Evolutionary conservation across 2,329 filamentous ascomycete species (phyloP).

Genomic region (Dothideomycetidae sp.): DNA sequence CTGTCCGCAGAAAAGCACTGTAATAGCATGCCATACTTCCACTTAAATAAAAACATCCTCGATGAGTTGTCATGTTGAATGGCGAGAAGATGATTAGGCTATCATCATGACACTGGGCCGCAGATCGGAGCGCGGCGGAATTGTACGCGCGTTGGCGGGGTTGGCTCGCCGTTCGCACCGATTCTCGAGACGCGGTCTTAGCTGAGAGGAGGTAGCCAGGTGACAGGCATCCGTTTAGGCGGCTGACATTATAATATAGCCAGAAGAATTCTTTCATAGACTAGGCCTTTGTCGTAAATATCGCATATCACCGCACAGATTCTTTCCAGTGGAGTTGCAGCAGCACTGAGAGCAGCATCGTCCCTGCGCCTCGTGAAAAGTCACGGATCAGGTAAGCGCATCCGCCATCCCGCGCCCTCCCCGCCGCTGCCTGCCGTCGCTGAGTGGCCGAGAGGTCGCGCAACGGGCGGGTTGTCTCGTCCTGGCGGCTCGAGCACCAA

Average conservation of each 20-base stretch:
- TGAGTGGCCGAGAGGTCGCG: no score
- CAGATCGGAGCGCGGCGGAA: neutral
- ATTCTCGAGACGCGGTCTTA: neutral
- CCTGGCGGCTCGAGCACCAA: no score
- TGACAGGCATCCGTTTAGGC: constrained; percentile 9
- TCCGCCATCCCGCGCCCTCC: neutral
- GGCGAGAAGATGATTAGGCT: neutral
- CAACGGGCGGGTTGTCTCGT: no score
- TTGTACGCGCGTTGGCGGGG: constrained; percentile 9
- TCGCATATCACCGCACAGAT: no score
- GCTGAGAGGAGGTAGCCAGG: neutral
- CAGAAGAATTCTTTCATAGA: no score
- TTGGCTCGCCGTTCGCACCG: constrained; percentile 4
- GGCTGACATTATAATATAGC: constrained; percentile 1
- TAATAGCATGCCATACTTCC: no score
- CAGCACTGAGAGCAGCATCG: no score
- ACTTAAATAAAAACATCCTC: no score
- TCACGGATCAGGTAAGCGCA: constrained; percentile 7
- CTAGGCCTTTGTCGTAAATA: no score
- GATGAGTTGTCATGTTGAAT: neutral
- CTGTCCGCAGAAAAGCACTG: no score
- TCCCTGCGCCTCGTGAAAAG: neutral
- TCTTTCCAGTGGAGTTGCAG: no score
- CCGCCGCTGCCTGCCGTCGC: neutral
- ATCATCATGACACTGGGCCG: no score